Evolutionary conservation across 176 grass and related monocot genomes (phyloP).

Genomic region (Rhynchospora tenuis): DNA sequence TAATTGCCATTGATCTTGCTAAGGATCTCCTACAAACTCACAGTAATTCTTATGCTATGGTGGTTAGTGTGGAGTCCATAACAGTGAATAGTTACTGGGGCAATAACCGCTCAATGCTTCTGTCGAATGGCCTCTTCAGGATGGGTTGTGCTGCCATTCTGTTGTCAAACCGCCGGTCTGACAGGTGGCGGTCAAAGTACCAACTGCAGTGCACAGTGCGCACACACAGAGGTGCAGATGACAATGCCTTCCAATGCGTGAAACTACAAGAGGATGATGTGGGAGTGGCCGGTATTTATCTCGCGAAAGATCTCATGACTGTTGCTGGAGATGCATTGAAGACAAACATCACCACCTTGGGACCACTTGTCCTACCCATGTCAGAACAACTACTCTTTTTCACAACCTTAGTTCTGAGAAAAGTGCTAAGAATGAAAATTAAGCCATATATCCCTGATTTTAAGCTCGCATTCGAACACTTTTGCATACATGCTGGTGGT

Average conservation of each 20-base stretch:
- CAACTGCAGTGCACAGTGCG: constrained; percentile 28
- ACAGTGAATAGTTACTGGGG: constrained; percentile 32
- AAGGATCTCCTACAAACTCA: constrained; percentile 33
- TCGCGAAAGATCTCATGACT: constrained; percentile 34
- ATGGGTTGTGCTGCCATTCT: constrained; percentile 35
- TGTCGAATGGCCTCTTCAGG: constrained; percentile 32
- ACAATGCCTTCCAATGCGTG: constrained; percentile 25
- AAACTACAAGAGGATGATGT: constrained; percentile 19
- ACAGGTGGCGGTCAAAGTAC: constrained; percentile 32
- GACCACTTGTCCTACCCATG: constrained; percentile 35
- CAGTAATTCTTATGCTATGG: constrained; percentile 24
- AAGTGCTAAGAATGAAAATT: constrained; percentile 37
- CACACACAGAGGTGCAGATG: constrained; percentile 35
- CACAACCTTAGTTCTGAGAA: constrained; percentile 22
- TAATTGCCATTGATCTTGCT: constrained; percentile 36
- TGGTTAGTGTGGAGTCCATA: constrained; percentile 34
- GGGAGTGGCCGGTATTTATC: constrained; percentile 24
- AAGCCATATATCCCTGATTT: constrained; percentile 40
- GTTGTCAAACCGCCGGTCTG: constrained; percentile 28
- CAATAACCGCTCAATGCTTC: constrained; percentile 36
- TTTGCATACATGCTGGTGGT: constrained; percentile 36
- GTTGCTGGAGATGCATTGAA: constrained; percentile 37
- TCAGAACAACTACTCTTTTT: constrained; percentile 37
- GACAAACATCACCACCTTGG: constrained; percentile 36
- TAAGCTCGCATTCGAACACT: constrained; percentile 41